phyloP scores from a whole-genome alignment of 176 grass and related monocot genomes.

The Panicum miliaceum region DNA sequence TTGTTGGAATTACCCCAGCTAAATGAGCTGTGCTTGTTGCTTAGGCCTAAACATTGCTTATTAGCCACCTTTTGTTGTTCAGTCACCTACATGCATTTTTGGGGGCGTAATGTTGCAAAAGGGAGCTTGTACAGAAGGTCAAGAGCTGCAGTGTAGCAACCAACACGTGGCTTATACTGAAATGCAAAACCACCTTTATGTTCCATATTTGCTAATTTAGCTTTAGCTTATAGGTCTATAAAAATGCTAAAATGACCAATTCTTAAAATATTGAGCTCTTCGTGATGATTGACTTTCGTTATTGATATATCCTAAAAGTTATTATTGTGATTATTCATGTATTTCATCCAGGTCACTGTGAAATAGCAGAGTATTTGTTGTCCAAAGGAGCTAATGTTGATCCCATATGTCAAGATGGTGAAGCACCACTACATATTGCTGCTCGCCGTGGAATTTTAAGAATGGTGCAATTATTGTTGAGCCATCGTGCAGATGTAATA shows the following conservation, averaged over 20 bases:
- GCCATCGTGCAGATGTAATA: constrained; percentile 29
- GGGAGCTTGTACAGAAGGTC: not conserved
- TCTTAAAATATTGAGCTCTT: constrained; percentile 6
- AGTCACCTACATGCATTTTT: not conserved
- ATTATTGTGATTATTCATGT: not conserved
- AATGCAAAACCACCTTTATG: not conserved
- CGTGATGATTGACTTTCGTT: not conserved
- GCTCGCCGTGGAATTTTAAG: not conserved
- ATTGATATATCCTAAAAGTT: not conserved
- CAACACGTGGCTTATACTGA: not conserved
- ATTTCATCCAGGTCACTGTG: constrained; percentile 3
- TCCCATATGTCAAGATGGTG: constrained; percentile 25
- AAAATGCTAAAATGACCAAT: not conserved
- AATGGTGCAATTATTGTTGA: constrained; percentile 1
- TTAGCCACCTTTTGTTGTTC: not conserved
- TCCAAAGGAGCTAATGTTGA: constrained; percentile 29
- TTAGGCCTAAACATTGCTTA: not conserved
- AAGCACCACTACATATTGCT: constrained; percentile 17
- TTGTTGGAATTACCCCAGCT: not conserved
- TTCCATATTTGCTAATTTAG: not conserved
- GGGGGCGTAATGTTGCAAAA: not conserved
- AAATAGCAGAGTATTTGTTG: constrained; percentile 12
- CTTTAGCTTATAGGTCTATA: not conserved
- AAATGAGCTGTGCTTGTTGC: not conserved
- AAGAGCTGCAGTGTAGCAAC: not conserved